Evolutionary conservation across 306 rosid genomes (phyloP).

Genomic region (Prunus armeniaca): DNA sequence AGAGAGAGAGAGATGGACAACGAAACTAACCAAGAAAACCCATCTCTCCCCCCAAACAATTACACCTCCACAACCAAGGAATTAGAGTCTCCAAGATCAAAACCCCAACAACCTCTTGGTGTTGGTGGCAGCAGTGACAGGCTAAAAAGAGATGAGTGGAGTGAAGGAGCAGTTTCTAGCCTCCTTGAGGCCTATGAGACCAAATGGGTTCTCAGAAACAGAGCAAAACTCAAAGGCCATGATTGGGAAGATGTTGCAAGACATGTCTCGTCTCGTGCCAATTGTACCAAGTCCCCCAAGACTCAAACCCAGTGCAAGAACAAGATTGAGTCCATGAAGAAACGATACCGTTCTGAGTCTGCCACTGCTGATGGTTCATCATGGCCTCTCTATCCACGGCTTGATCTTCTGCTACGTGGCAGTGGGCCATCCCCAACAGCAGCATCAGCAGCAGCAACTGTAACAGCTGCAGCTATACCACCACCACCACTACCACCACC

Average conservation of each 20-base stretch:
- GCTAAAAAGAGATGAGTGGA: slow-evolving; percentile 94
- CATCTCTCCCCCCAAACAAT: slow-evolving; percentile 49
- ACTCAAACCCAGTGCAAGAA: slow-evolving; percentile 98
- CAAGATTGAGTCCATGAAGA: slow-evolving; percentile 99
- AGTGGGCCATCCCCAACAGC: slow-evolving; percentile 37
- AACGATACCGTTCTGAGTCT: slow-evolving; percentile 76
- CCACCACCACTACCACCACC: background rate
- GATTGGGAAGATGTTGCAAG: slow-evolving; percentile 95
- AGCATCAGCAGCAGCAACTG: background rate
- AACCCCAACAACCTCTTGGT: background rate
- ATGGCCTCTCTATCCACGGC: slow-evolving; percentile 84
- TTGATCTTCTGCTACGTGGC: slow-evolving; percentile 75
- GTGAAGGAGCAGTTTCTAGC: slow-evolving; percentile 92
- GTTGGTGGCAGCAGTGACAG: slow-evolving; percentile 34
- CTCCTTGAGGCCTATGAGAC: slow-evolving; percentile 81
- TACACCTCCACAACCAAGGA: slow-evolving; percentile 23
- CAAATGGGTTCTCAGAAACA: slow-evolving; percentile 83
- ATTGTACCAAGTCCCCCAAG: slow-evolving; percentile 58
- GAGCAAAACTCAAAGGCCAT: slow-evolving; percentile 93
- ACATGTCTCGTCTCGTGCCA: slow-evolving; percentile 63
- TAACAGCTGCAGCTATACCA: background rate
- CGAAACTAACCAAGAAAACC: slow-evolving; percentile 38
- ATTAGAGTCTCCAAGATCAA: slow-evolving; percentile 48
- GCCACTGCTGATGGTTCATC: slow-evolving; percentile 63
- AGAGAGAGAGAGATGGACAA: slow-evolving; percentile 48